Percentiles rank a stretch among this genome's conserved stretches.
Conservation (phyloP, 1,139 yeast species). For the Blastobotrys persicus region DNA sequence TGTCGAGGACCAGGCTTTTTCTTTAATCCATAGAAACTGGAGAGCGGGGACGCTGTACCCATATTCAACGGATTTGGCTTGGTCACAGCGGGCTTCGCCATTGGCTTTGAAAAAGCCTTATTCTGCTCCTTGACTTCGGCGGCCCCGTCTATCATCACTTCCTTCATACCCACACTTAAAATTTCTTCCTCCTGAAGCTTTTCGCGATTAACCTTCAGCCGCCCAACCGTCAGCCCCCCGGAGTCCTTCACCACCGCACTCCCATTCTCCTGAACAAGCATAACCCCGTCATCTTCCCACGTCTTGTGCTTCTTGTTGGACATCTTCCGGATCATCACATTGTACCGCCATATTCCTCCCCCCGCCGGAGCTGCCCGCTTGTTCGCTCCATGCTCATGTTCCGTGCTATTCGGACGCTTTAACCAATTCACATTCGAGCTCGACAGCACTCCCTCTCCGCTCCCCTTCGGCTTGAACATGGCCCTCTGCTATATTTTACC, state of each 20-base stretch:
- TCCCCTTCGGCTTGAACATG: constrained; percentile 3
- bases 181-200: background rate
- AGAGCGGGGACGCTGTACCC: constrained; percentile 16
- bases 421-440: background rate
- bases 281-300: constrained; percentile 91
- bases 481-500: too few relatives aligned
- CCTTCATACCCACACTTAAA: constrained; percentile 29
- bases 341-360: background rate
- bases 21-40: constrained; percentile 5
- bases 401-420: constrained; percentile 1
- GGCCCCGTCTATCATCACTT: constrained; percentile 51
- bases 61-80: background rate
- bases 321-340: constrained; percentile 47
- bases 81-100: background rate
- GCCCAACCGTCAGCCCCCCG: background rate
- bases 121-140: constrained; percentile 4
- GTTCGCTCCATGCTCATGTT: background rate
- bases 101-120: background rate
- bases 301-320: constrained; percentile 79
- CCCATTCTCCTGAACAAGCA: constrained; percentile 33
- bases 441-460: background rate
- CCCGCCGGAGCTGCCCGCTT: constrained; percentile 1
- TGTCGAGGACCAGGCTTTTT: constrained; percentile 37
- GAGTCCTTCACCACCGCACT: constrained; percentile 1
- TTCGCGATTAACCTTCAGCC: background rate